Conservation (phyloP, 495 filamentous ascomycete genomes). For the Sphaerosporella brunnea region DNA sequence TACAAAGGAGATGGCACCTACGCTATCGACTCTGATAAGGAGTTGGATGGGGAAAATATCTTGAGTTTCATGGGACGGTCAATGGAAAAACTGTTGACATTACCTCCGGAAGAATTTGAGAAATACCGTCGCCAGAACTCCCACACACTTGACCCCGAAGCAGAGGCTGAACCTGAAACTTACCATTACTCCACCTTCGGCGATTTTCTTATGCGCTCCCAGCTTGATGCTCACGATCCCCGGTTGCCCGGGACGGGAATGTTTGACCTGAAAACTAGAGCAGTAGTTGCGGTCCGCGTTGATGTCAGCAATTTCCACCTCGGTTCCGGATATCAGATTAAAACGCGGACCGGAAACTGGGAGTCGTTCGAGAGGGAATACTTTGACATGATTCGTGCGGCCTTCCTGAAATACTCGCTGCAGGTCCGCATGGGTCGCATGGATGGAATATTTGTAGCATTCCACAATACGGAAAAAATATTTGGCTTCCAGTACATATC, state of each 20-base stretch:
- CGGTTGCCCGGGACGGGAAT: conserved; percentile 79
- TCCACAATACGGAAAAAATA: conserved; percentile 83
- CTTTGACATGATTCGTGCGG: conserved; percentile 86
- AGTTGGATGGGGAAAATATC: conserved; percentile 70
- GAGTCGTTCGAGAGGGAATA: conserved; percentile 92
- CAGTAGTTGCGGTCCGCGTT: conserved; percentile 81
- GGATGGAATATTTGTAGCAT: conserved; percentile 98
- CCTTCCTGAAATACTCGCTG: conserved; percentile 91
- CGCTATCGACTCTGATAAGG: conserved; percentile 95
- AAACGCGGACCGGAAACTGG: conserved; percentile 48
- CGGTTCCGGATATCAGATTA: conserved; percentile 80
- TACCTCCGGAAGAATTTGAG: conserved; percentile 64
- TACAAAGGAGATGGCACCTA: conserved; percentile 63
- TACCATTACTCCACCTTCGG: conserved; percentile 77
- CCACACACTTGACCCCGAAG: conserved; percentile 44
- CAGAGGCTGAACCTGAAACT: conserved; percentile 47
- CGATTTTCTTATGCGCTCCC: conserved; percentile 91
- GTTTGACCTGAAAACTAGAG: conserved; percentile 93
- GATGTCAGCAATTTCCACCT: conserved; percentile 49
- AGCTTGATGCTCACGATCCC: conserved; percentile 80
- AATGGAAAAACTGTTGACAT: conserved; percentile 88
- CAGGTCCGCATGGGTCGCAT: conserved; percentile 93
- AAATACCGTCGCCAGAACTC: conserved; percentile 52
- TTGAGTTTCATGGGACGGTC: conserved; percentile 81
- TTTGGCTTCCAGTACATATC: conserved; percentile 96